phyloP scores from a whole-genome alignment of 192 early-diverging fungal species.

The Coemansia sp. region DNA sequence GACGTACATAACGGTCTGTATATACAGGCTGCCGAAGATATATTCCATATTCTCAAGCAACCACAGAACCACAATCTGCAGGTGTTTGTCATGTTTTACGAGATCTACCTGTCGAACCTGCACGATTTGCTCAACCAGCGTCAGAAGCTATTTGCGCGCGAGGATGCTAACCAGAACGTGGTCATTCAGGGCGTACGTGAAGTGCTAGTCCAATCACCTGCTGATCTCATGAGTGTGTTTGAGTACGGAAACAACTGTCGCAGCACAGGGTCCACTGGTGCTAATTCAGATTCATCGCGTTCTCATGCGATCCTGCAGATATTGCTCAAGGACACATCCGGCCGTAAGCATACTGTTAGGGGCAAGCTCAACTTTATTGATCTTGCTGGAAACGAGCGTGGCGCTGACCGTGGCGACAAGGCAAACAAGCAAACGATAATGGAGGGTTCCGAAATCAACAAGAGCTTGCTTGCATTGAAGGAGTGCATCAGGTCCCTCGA shows the following conservation, averaged over 20 bases:
- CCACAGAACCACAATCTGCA: constrained; percentile 72
- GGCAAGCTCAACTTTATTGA: constrained; percentile 98
- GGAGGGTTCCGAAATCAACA: constrained; percentile 99
- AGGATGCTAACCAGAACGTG: constrained; percentile 95
- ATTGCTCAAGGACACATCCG: constrained; percentile 68
- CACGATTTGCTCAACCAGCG: constrained; percentile 91
- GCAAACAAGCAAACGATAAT: constrained; percentile 91
- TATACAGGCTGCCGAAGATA: constrained; percentile 87
- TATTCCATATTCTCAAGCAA: constrained; percentile 72
- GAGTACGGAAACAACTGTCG: constrained; percentile 85
- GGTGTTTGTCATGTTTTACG: constrained; percentile 89
- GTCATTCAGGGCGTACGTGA: constrained; percentile 88
- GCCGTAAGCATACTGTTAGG: constrained; percentile 56
- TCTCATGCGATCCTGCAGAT: constrained; percentile 98
- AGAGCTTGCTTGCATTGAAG: constrained; percentile 94
- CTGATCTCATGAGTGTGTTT: constrained; percentile 88
- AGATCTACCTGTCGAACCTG: constrained; percentile 96
- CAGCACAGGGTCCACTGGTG: constrained; percentile 93
- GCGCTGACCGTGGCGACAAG: constrained; percentile 90
- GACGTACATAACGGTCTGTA: constrained; percentile 86
- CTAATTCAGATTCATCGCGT: constrained; percentile 92
- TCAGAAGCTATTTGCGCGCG: constrained; percentile 90
- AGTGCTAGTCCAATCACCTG: constrained; percentile 80
- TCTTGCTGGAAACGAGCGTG: constrained; percentile 96
- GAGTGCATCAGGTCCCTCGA: constrained; percentile 98